A percentile compares a stretch with the other conserved stretches of the same genome.
These are phyloP conservation scores for Naumovozyma dairenensis DNA, from an alignment of 805 yeast species.

Conservation along the genomic window DNA sequence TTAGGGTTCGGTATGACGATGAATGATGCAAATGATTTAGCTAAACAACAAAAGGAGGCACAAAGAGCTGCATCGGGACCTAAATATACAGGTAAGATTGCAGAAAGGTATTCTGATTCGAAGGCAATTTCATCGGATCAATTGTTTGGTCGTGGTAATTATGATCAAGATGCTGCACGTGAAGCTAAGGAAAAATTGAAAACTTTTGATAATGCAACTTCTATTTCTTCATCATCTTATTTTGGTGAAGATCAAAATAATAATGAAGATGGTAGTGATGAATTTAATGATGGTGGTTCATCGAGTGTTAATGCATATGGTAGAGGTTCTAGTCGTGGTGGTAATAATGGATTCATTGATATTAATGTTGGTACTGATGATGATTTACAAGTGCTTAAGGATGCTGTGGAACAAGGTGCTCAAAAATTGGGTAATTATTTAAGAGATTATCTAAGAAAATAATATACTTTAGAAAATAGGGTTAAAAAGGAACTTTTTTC, in stretches of 20 bases:
- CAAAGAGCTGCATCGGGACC: conserved; percentile 41
- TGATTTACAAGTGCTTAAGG: conserved; percentile 80
- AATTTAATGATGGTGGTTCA: conserved; percentile 4
- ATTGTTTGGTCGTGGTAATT: conserved; percentile 79
- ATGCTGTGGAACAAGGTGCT: conserved; percentile 90
- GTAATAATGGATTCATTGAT: conserved; percentile 44
- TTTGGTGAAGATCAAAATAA: conserved; percentile 73
- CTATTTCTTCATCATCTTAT: conserved; percentile 86
- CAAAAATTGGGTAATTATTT: conserved; percentile 74
- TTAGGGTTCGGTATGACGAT: conserved; percentile 85
- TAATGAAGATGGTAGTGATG: conserved; percentile 22
- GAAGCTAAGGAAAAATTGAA: conserved; percentile 80
- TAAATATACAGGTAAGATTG: conserved; percentile 65
- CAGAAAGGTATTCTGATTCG: conserved; percentile 71
- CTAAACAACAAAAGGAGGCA: conserved; percentile 32
- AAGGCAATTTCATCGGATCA: conserved; percentile 96
- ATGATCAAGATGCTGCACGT: conserved; percentile 63
- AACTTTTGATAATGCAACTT: conserved; percentile 73
- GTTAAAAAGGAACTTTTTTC: too few relatives aligned
- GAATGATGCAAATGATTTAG: conserved; percentile 43
- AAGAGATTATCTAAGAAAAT: conserved; percentile 67
- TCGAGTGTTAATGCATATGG: conserved; percentile 19
- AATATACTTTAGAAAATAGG: too few relatives aligned
- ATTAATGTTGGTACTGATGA: conserved; percentile 74
- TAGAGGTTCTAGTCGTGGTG: conserved; percentile 13